These are phyloP conservation scores for Incumbomyces delicatus DNA, from an alignment of 2,329 filamentous ascomycete species.

Conservation along the genomic window DNA sequence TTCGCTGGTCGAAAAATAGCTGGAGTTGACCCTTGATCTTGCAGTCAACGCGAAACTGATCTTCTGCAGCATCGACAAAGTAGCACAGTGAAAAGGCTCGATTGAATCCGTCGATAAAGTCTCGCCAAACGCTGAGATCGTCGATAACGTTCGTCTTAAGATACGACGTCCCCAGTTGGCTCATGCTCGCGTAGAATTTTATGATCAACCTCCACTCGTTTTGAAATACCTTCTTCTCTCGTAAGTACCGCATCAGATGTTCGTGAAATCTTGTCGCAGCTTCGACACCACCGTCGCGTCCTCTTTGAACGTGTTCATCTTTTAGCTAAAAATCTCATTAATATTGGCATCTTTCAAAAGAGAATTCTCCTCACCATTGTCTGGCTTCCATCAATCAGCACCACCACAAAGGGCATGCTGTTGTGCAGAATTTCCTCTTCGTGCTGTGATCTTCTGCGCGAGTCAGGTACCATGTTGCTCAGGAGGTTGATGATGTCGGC, in stretches of 20 bases:
- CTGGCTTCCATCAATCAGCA: conserved; percentile 27
- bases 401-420: conserved; percentile 11
- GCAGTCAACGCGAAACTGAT: conserved; percentile 34
- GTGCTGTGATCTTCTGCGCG: neutral
- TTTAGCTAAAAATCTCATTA: conserved; percentile 6
- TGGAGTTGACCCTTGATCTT: conserved; percentile 31
- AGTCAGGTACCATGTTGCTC: neutral
- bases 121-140: conserved; percentile 20
- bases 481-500: conserved; percentile 3
- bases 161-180: conserved; percentile 29
- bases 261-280: conserved; percentile 10
- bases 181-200: conserved; percentile 32
- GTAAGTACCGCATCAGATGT: conserved; percentile 10
- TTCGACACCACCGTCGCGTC: conserved; percentile 9
- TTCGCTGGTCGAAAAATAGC: conserved; percentile 25
- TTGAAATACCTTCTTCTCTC: conserved; percentile 9
- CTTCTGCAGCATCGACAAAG: conserved; percentile 33
- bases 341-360: neutral
- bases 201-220: conserved; percentile 25
- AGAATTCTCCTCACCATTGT: conserved; percentile 21
- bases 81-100: conserved; percentile 29
- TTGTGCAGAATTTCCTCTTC: neutral
- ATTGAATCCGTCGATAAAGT: conserved; percentile 36
- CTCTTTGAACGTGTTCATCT: conserved; percentile 10
- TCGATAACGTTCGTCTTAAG: conserved; percentile 22